Base-by-base conservation (phyloP, 176 grass and related monocot species). In the Oryza meridionalis region DNA sequence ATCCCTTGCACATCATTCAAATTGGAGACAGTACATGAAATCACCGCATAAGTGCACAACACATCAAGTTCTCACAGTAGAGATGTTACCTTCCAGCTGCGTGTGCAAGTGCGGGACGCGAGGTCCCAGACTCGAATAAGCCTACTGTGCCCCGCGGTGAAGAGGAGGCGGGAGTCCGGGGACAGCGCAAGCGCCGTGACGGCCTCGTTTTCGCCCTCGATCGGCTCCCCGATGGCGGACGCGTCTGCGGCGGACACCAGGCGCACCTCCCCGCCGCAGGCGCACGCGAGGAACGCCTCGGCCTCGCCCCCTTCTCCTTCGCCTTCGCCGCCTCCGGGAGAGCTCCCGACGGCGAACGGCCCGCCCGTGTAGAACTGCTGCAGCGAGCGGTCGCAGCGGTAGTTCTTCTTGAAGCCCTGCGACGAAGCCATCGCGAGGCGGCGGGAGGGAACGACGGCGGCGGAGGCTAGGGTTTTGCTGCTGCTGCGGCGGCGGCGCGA, bases 341-440 rank as follows among this genome's bases (percentile, higher is more conserved):
- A 0, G 19, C 45, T 77, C 43, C 92, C 91, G 67, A 94, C 82
- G 29, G 88, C 95, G 68, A 90, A 94, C 21, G 95, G 87, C 11
- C 95, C 92, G 14, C 95, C 95, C 6, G 88, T 86, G 53, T 94
- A 98, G 84, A 98, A 98, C 87, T 95, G 96, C 87, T 95, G 93
- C 70, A 98, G 73, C 14, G 92, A 98, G 50, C 82, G 79, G 44
- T 89, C 81, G 63, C 82, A 84, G 59, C 92, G 89, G 88, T 98
- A 98, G 89, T 88, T 98, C 78, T 76, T 86, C 88, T 93, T 98
- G 1, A 87, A 25, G 0, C 17, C 27, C 26, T 80, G 82, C 6
- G 84, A 59, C 11, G 78, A 44, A 19, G 79, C 80, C 84, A 90
- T 90, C 5, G 55, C 72, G 72, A 3, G 5, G 19, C 3, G 17